These are phyloP conservation scores for Metrosideros polymorpha DNA, from an alignment of 441 rosid species.

Conservation along the genomic window DNA sequence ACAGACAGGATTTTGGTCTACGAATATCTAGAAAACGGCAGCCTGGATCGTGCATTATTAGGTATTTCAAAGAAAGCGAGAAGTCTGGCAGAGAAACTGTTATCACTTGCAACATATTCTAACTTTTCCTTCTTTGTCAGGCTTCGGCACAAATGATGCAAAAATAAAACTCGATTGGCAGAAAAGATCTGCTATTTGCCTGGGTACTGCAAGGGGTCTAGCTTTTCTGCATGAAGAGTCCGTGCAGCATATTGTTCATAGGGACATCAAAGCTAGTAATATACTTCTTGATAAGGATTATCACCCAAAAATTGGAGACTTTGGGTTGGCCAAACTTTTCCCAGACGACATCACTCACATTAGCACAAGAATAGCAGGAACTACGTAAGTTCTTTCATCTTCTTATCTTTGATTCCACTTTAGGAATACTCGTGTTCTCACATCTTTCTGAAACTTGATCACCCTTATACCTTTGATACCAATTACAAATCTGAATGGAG, in stretches of 20 bases:
- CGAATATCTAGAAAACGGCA: slow-evolving; percentile 72
- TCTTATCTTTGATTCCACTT: background rate
- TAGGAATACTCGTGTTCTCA: background rate
- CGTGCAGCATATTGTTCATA: slow-evolving; percentile 71
- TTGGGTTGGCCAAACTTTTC: slow-evolving; percentile 91
- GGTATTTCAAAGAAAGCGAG: slow-evolving; percentile 21
- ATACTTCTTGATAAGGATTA: slow-evolving; percentile 71
- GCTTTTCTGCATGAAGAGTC: slow-evolving; percentile 82
- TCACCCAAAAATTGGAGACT: slow-evolving; percentile 85
- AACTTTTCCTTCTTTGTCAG: slow-evolving; percentile 22
- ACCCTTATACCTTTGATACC: background rate
- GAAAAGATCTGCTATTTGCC: slow-evolving; percentile 65
- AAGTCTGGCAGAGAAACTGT: background rate
- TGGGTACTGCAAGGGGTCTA: slow-evolving; percentile 75
- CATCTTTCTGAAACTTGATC: background rate
- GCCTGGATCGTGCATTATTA: slow-evolving; percentile 60
- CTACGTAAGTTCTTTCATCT: slow-evolving; percentile 31
- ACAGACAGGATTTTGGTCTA: slow-evolving; percentile 63
- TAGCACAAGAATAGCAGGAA: slow-evolving; percentile 84
- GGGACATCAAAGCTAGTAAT: slow-evolving; percentile 92
- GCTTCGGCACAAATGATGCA: slow-evolving; percentile 25
- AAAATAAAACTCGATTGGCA: slow-evolving; percentile 51
- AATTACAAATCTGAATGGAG: background rate
- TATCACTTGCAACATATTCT: background rate
- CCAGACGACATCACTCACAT: slow-evolving; percentile 88